These are phyloP conservation scores for Aspergillus fischeri DNA, from an alignment of 2,329 filamentous ascomycete genomes.

Conservation along the genomic window DNA sequence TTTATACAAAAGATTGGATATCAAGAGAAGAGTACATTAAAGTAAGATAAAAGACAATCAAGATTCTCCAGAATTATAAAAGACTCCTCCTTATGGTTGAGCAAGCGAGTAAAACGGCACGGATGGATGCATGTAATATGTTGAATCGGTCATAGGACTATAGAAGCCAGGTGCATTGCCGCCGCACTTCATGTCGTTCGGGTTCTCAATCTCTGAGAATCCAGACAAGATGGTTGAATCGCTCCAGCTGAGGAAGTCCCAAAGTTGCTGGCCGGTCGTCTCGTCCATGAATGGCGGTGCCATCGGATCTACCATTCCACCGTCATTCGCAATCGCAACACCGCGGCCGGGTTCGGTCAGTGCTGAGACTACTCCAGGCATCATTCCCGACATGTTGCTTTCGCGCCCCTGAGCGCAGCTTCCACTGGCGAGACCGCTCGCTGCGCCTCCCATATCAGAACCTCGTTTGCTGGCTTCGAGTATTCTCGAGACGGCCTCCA, in stretches of 20 bases:
- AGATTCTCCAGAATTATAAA: not conserved
- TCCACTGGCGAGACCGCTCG: conserved; percentile 6
- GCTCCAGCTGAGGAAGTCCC: conserved; percentile 39
- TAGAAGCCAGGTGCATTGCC: conserved; percentile 15
- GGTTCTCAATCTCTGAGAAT: conserved; percentile 22
- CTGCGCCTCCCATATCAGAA: conserved; percentile 14
- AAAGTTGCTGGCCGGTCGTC: conserved; percentile 28
- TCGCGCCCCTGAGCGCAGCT: conserved; percentile 17
- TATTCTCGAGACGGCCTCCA: conserved; percentile 61
- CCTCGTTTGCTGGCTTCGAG: conserved; percentile 52
- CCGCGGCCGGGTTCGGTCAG: conserved; percentile 17
- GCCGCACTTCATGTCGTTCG: conserved; percentile 22
- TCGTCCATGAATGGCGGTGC: conserved; percentile 25
- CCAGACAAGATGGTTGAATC: conserved; percentile 32
- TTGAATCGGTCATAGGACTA: conserved; percentile 21
- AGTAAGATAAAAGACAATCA: not conserved
- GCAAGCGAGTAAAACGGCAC: conserved; percentile 21
- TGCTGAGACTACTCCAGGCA: conserved; percentile 10
- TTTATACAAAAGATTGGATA: not conserved
- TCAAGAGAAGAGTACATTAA: not conserved
- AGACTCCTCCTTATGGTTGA: not conserved
- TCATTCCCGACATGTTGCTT: conserved; percentile 3
- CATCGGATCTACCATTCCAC: conserved; percentile 22
- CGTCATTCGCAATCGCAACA: conserved; percentile 14
- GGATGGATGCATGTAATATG: conserved; percentile 23